Conservation (phyloP, 1,139 yeast species). For the Blastobotrys apis region DNA sequence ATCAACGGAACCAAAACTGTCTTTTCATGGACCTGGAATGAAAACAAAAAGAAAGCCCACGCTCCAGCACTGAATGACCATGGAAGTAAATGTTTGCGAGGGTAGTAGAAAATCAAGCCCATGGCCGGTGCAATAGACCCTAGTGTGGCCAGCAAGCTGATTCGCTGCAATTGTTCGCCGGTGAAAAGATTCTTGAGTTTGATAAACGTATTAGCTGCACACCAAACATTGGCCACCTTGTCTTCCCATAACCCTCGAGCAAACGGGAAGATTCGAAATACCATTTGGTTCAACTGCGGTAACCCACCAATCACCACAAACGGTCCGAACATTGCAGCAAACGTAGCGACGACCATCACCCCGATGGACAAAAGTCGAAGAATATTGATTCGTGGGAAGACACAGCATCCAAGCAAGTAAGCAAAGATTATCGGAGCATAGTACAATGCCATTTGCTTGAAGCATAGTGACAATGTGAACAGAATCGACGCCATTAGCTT, state of each 20-base stretch:
- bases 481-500: conserved; percentile 71
- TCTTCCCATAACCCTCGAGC: conserved; percentile 95
- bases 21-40: conserved; percentile 96
- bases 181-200: conserved; percentile 61
- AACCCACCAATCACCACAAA: conserved; percentile 43
- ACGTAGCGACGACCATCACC: conserved; percentile 54
- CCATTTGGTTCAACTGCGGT: conserved; percentile 41
- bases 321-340: conserved; percentile 55
- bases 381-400: conserved; percentile 35
- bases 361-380: conserved; percentile 58
- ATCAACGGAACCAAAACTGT: conserved; percentile 80
- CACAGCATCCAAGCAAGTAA: conserved; percentile 56
- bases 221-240: conserved; percentile 97
- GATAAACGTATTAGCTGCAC: conserved; percentile 72
- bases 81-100: conserved; percentile 49
- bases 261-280: conserved; percentile 82
- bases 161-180: conserved; percentile 53
- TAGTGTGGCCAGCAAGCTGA: conserved; percentile 63
- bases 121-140: conserved; percentile 66
- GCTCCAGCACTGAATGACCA: conserved; percentile 84
- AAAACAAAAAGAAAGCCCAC: conserved; percentile 81
- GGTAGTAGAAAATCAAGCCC: conserved; percentile 48
- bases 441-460: conserved; percentile 94
- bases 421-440: conserved; percentile 87
- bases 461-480: conserved; percentile 72